Base-by-base conservation (phyloP, 2,329 filamentous ascomycete species). In the Aspergillus hortae region DNA sequence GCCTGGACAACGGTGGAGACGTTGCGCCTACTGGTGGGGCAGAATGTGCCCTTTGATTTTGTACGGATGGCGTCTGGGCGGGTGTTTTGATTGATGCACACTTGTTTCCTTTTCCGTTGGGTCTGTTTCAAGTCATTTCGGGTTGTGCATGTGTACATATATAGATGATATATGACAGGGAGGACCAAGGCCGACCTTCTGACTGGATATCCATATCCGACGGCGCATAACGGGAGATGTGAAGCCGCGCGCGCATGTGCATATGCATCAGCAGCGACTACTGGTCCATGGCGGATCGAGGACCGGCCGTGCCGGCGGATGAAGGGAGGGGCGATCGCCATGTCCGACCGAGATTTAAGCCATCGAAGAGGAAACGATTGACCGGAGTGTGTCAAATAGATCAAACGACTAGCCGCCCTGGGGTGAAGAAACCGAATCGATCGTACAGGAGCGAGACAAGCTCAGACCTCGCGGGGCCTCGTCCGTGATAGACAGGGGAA, bases 31-130 rank as follows among this genome's bases (percentile, higher is more conserved):
- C 77, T 95, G 21, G 88, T 92, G 10, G 90, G 90, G 9, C 89
- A 94, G 73, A 94, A 94, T 67, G 89, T 94, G 51, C 88, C 88
- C 5, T 92, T 90, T 71, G 91, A 89, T 71, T 95, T 95, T 74
- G 90, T 94, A 40, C 80, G 89, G 45, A 76, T 94, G 66, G 88
- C 89, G 36, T 81, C 79, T 57, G 83, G 82, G 21, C 72, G 81
- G 60, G 78, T 78, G 17, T 62, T 83, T 56, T 59, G 49, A 49
- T 81, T 77, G 40, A 17, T 42, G 10, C 19, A 4, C 17, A 6
- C 19, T 21, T 42, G 7, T 12, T 42, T 42, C 40, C 19, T 42
- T 10, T 42, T 9, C 7, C 7, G 19, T n/a, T 9, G 15, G 15
- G 2, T 38, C 14, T n/a, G 35, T n/a, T 38, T 38, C 14, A 17